Conservation (phyloP, 805 yeast genomes). For the Hanseniaspora clermontiae region DNA sequence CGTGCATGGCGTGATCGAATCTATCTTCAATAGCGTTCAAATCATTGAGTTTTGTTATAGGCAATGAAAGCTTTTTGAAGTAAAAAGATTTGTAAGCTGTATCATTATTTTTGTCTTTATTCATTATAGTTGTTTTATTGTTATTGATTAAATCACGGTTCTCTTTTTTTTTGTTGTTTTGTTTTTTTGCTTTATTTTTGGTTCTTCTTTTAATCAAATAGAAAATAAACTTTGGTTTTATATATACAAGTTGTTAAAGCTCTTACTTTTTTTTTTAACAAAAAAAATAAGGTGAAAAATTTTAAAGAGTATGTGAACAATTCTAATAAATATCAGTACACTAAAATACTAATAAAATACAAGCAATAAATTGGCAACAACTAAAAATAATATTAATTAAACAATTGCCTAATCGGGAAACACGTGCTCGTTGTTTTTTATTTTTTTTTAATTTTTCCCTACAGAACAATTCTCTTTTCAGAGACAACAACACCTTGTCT, state of each 20-base stretch:
- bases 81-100: neutral
- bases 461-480: constrained; percentile 35
- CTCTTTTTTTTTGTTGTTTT: too few species aligned
- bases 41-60: neutral
- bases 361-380: neutral
- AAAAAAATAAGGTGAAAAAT: too few species aligned
- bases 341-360: neutral
- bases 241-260: too few species aligned
- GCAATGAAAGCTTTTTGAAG: neutral
- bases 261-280: too few species aligned
- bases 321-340: neutral
- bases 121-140: too few species aligned
- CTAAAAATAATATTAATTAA: constrained; percentile 7
- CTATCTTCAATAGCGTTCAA: neutral
- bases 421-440: too few species aligned
- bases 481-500: constrained; percentile 59
- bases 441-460: neutral
- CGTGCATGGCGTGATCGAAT: neutral
- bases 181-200: too few species aligned
- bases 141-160: too few species aligned
- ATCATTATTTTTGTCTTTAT: neutral
- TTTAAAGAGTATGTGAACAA: neutral
- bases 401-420: constrained; percentile 2
- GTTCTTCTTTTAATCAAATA: too few species aligned
- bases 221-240: too few species aligned